Evolutionary conservation across 768 basidiomycete genomes (phyloP).

Genomic region (Saitozyma podzolica): DNA sequence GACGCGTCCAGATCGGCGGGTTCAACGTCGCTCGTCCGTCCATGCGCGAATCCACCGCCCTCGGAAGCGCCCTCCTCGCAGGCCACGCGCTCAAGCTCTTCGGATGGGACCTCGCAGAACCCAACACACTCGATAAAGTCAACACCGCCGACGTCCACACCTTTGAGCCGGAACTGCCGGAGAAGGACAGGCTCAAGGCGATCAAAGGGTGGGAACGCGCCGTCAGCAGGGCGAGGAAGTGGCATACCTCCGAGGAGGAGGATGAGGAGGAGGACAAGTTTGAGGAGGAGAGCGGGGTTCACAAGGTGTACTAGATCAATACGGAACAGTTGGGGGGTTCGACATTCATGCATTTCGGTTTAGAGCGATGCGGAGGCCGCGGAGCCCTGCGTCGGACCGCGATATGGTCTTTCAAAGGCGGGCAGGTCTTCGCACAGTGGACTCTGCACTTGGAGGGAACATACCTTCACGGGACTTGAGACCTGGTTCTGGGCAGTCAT

Average conservation of each 20-base stretch:
- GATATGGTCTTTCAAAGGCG: too few relatives aligned
- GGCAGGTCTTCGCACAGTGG: too few relatives aligned
- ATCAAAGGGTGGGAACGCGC: conserved; percentile 87
- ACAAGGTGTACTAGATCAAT: neutral
- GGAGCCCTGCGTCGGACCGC: too few relatives aligned
- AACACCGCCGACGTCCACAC: conserved; percentile 77
- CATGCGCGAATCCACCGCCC: conserved; percentile 96
- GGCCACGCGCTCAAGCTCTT: conserved; percentile 82
- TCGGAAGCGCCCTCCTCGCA: conserved; percentile 91
- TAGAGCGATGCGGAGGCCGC: too few relatives aligned
- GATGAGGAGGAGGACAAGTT: conserved; percentile 45
- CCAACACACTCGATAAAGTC: conserved; percentile 78
- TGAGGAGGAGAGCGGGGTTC: conserved; percentile 32
- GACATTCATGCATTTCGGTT: too few relatives aligned
- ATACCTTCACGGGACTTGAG: too few relatives aligned
- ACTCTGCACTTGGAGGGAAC: too few relatives aligned
- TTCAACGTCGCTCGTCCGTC: conserved; percentile 88
- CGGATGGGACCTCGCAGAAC: conserved; percentile 85
- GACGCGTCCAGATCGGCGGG: conserved; percentile 69
- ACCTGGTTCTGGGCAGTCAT: too few relatives aligned
- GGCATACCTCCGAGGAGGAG: conserved; percentile 64
- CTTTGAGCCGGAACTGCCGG: conserved; percentile 65
- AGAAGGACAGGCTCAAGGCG: conserved; percentile 62
- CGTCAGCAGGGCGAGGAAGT: conserved; percentile 75
- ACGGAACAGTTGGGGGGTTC: too few relatives aligned